Percentiles rank a stretch among this genome's conserved stretches.
phyloP scores from a whole-genome alignment of 1,284 basidiomycete genomes.

The Taiwanofungus camphoratus region DNA sequence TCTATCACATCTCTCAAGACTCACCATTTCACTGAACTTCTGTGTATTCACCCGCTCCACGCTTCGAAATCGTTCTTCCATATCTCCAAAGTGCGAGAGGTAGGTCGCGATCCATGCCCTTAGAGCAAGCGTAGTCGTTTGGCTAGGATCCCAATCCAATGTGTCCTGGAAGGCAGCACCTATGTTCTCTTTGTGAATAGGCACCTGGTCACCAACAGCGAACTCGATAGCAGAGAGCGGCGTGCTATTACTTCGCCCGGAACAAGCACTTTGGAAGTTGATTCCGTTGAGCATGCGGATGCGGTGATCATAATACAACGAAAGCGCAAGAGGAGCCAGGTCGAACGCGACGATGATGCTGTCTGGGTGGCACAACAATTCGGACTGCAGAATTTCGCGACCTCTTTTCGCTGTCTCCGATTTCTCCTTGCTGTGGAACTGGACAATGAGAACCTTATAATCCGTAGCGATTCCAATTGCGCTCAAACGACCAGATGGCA shows the following conservation, averaged over 20 bases:
- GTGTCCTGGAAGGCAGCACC: constrained; percentile 30
- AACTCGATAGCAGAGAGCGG: constrained; percentile 38
- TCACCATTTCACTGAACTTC: constrained; percentile 14
- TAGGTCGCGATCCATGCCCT: constrained; percentile 25
- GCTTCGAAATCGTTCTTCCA: constrained; percentile 21
- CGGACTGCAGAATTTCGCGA: constrained; percentile 20
- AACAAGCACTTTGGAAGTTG: constrained; percentile 43
- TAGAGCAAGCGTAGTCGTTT: constrained; percentile 15
- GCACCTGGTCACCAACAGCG: constrained; percentile 34
- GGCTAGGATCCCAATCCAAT: constrained; percentile 13
- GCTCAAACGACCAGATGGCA: constrained; percentile 18
- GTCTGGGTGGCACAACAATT: constrained; percentile 23
- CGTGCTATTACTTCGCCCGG: constrained; percentile 24
- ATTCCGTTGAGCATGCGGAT: constrained; percentile 39
- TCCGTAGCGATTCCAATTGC: constrained; percentile 23
- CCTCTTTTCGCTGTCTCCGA: constrained; percentile 14
- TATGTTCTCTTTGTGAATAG: constrained; percentile 38
- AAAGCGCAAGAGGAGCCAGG: constrained; percentile 37
- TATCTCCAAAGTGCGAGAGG: constrained; percentile 17
- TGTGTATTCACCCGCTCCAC: constrained; percentile 21
- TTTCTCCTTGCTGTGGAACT: constrained; percentile 21
- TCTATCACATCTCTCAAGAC: constrained; percentile 2
- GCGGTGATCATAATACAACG: constrained; percentile 36
- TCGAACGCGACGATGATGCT: constrained; percentile 34
- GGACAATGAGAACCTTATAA: constrained; percentile 21